These are phyloP conservation scores for Globisporangium megalacanthum DNA, from an alignment of 352 stramenopile genomes.

Conservation along the genomic window DNA sequence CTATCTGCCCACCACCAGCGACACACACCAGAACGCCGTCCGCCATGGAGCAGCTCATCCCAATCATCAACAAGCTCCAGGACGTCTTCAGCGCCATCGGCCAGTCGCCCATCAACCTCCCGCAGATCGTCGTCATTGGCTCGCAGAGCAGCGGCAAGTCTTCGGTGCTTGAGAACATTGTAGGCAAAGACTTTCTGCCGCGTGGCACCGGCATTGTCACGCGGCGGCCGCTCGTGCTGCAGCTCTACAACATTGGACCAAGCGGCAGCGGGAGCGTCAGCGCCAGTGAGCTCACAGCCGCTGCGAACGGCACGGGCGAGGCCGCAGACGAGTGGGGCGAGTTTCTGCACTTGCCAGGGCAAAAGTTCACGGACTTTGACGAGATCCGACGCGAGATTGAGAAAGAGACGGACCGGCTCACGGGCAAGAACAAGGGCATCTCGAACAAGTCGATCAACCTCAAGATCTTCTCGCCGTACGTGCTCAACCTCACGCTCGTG, in stretches of 20 bases:
- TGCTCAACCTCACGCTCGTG: slow-evolving; percentile 99
- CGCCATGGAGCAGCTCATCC: slow-evolving; percentile 98
- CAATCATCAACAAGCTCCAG: slow-evolving; percentile 99
- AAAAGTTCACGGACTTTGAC: slow-evolving; percentile 96
- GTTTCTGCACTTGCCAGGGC: slow-evolving; percentile 96
- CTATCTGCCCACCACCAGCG: neutral
- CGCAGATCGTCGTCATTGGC: slow-evolving; percentile 98
- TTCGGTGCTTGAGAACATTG: slow-evolving; percentile 94
- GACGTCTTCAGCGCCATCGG: slow-evolving; percentile 97
- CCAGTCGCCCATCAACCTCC: slow-evolving; percentile 94
- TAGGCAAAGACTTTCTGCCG: slow-evolving; percentile 94
- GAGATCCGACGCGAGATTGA: slow-evolving; percentile 98
- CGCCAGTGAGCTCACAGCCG: slow-evolving; percentile 16
- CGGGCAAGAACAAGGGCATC: slow-evolving; percentile 97
- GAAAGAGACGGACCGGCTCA: slow-evolving; percentile 95
- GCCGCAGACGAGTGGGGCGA: slow-evolving; percentile 94
- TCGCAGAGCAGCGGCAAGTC: slow-evolving; percentile 97
- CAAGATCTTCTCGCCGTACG: slow-evolving; percentile 97
- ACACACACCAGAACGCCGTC: neutral
- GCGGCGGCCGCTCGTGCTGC: slow-evolving; percentile 95
- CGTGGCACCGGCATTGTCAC: slow-evolving; percentile 98
- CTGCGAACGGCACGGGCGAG: slow-evolving; percentile 22
- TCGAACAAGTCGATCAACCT: slow-evolving; percentile 98
- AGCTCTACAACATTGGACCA: slow-evolving; percentile 93
- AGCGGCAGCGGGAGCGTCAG: slow-evolving; percentile 6